Evolutionary conservation across 495 filamentous ascomycete species (phyloP).

Genomic region (Cercophora scortea): DNA sequence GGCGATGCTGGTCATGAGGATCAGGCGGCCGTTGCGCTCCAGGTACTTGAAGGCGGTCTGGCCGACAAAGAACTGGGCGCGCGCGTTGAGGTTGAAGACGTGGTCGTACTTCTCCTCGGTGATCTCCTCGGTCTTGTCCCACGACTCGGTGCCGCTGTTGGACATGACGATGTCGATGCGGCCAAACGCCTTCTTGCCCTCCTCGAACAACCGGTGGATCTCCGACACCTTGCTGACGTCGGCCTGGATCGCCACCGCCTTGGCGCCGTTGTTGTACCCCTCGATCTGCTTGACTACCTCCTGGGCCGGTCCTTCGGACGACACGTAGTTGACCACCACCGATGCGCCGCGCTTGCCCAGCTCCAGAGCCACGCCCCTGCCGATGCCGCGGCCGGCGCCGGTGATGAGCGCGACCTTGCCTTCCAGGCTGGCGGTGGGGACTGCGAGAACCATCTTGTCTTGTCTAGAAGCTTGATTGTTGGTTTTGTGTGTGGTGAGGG

Average conservation of each 20-base stretch:
- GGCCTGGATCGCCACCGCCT: slow-evolving; percentile 65
- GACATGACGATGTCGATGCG: slow-evolving; percentile 69
- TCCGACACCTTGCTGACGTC: slow-evolving; percentile 62
- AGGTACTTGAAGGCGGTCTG: slow-evolving; percentile 67
- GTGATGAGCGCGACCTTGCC: slow-evolving; percentile 71
- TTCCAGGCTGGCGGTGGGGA: slow-evolving; percentile 37
- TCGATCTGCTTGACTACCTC: slow-evolving; percentile 48
- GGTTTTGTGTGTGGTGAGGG: too few relatives aligned
- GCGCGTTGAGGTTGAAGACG: slow-evolving; percentile 68
- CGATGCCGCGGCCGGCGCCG: slow-evolving; percentile 66
- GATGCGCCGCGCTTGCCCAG: slow-evolving; percentile 64
- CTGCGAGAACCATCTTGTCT: slow-evolving; percentile 21
- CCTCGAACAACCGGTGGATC: slow-evolving; percentile 53
- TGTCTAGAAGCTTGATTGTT: neutral
- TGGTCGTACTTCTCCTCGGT: slow-evolving; percentile 69
- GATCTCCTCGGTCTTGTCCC: slow-evolving; percentile 57
- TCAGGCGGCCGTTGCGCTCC: slow-evolving; percentile 57
- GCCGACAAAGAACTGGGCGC: slow-evolving; percentile 78
- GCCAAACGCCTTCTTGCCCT: slow-evolving; percentile 57
- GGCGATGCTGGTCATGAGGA: slow-evolving; percentile 51
- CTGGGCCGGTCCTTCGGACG: slow-evolving; percentile 52
- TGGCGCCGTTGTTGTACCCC: slow-evolving; percentile 36
- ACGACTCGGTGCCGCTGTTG: slow-evolving; percentile 59
- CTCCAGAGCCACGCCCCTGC: slow-evolving; percentile 66
- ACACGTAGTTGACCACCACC: slow-evolving; percentile 73